These are phyloP conservation scores for Blepharisma japonicum DNA, from an alignment of 73 alveolate species.

Conservation along the genomic window DNA sequence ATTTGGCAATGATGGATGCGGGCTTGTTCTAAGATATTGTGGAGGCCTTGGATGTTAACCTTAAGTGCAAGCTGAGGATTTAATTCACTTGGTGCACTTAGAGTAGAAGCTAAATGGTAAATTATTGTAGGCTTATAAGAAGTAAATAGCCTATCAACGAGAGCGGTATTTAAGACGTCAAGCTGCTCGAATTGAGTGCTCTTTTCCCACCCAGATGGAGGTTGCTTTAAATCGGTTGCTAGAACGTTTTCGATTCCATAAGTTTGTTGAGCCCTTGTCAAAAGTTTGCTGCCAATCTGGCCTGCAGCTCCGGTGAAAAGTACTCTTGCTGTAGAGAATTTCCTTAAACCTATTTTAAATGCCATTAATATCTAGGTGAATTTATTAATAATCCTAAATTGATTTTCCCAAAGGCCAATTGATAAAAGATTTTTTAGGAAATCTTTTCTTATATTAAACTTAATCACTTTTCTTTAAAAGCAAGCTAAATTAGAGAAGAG, in stretches of 20 bases:
- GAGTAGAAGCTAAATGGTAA: constrained; percentile 52
- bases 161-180: not conserved
- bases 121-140: not conserved
- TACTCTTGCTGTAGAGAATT: not conserved
- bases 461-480: too few relatives aligned
- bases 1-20: constrained; percentile 39
- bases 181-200: not conserved
- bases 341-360: too few relatives aligned
- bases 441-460: too few relatives aligned
- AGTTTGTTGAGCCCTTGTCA: not conserved
- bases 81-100: constrained; percentile 53
- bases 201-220: not conserved
- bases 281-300: constrained; percentile 11
- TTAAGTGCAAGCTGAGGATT: constrained; percentile 43
- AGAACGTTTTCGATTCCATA: constrained; percentile 23
- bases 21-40: constrained; percentile 50
- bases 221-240: constrained; percentile 12
- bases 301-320: constrained; percentile 32
- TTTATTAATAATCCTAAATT: too few relatives aligned
- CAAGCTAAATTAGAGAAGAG: too few relatives aligned
- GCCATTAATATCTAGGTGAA: too few relatives aligned
- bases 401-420: too few relatives aligned
- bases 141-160: not conserved
- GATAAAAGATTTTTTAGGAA: too few relatives aligned
- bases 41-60: constrained; percentile 44